Evolutionary conservation across 1,139 yeast genomes (phyloP), one percentile per base, ranked within the genome.

Genomic region (Candida sp.): DNA sequence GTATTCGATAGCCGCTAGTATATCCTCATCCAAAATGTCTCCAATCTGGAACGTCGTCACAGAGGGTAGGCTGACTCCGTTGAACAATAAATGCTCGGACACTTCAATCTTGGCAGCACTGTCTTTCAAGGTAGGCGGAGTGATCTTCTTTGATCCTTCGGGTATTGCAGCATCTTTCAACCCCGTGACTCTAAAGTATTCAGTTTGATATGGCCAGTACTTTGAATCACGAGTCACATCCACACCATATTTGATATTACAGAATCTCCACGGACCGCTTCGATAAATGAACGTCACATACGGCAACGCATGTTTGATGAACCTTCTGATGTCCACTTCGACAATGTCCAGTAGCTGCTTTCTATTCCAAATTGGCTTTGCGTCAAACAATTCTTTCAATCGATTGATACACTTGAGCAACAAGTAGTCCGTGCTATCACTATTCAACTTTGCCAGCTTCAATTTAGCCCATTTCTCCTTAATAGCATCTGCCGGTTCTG

Each of bases 251-350:
- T 75, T 81, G 43, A 91, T 84, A 64, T 88, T 90, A n/a, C 96
- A 83, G 56, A 91, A 91, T 61, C 98, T 79, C 97, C 97, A 94
- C 0, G 99, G 99, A 0, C 99, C 99, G 63, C 88, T 88, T 33
- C 88, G 84, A 66, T 86, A 89, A 39, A 90, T 80, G 64, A 84
- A 94, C 0, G 97, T 80, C 0, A 92, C 88, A 62, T 89, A 86
- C 0, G 98, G 97, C 47, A 96, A 69, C 0, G 97, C 96, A 55
- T 80, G 85, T 58, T 89, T 86, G 40, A 93, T 68, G 22, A 80
- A 78, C 53, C 80, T 71, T 55, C 78, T 73, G 45, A 83, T 70
- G 9, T 78, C 77, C 3, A 69, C 65, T 0, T 91, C 88, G 2
- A 84, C 75, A 41, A 89, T 70, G 54, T 81, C 79, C 52, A 82